These are phyloP conservation scores for Umbellularia californica DNA, from an alignment of 164 flowering plant genomes.

Conservation along the genomic window DNA sequence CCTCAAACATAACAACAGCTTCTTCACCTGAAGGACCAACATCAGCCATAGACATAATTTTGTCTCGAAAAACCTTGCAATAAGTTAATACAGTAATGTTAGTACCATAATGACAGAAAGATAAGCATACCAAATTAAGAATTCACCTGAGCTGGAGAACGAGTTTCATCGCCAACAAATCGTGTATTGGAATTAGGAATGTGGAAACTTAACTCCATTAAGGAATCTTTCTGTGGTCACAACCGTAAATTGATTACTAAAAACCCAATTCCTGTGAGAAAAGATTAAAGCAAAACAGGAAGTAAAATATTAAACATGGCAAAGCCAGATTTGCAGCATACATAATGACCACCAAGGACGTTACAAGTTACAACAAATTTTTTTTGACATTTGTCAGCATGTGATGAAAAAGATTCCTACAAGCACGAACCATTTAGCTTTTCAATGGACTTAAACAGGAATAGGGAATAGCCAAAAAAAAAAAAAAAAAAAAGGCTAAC, in stretches of 20 bases:
- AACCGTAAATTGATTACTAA: not conserved
- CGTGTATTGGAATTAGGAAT: constrained; percentile 88
- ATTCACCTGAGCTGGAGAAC: constrained; percentile 84
- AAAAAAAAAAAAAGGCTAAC: no score
- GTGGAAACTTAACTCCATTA: constrained; percentile 94
- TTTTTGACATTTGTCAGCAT: no score
- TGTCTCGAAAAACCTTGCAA: constrained; percentile 76
- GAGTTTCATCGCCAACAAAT: constrained; percentile 94
- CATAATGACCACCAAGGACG: no score
- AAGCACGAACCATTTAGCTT: no score
- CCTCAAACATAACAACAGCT: constrained; percentile 91
- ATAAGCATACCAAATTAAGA: no score
- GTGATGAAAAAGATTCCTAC: no score
- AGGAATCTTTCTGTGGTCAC: constrained; percentile 80
- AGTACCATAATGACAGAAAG: not conserved
- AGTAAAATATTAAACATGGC: no score
- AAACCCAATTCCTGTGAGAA: not conserved
- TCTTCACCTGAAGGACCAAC: constrained; percentile 84
- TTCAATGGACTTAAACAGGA: no score
- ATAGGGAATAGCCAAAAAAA: no score
- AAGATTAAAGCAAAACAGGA: not conserved
- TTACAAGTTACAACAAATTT: no score
- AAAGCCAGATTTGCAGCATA: no score
- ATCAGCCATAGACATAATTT: constrained; percentile 88
- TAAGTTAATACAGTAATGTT: not conserved